phyloP scores from a whole-genome alignment of 129 eudicot genomes.

The Artemisia tridentata region DNA sequence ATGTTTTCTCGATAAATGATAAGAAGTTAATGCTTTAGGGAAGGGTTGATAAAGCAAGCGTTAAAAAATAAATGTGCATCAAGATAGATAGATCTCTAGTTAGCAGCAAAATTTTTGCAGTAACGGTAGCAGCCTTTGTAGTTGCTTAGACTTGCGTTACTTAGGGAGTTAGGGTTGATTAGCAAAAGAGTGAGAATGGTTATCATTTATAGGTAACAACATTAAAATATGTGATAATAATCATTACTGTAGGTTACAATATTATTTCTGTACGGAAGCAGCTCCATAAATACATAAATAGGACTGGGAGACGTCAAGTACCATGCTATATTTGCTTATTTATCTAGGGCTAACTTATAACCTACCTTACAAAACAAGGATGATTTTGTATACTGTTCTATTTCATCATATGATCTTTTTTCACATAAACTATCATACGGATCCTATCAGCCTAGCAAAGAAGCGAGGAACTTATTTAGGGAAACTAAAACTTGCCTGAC shows the following conservation, averaged over 20 bases:
- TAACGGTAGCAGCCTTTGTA: background rate
- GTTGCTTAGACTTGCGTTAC: background rate
- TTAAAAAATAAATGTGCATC: background rate
- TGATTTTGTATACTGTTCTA: background rate
- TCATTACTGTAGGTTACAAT: background rate
- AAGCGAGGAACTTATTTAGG: background rate
- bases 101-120: background rate
- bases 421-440: background rate
- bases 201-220: no score
- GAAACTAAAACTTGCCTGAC: slow-evolving; percentile 57
- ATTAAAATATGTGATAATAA: background rate
- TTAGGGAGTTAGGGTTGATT: background rate
- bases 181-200: background rate
- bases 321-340: background rate
- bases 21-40: background rate
- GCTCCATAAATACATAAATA: background rate
- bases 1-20: background rate
- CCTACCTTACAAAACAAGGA: background rate
- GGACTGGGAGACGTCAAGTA: background rate
- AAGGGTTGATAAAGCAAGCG: background rate
- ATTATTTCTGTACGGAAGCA: background rate
- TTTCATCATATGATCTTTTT: background rate
- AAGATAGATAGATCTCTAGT: background rate
- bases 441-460: background rate
- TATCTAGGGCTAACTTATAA: background rate